Evolutionary conservation across 129 eudicot species (phyloP).

Genomic region (Artemisia tridentata): DNA sequence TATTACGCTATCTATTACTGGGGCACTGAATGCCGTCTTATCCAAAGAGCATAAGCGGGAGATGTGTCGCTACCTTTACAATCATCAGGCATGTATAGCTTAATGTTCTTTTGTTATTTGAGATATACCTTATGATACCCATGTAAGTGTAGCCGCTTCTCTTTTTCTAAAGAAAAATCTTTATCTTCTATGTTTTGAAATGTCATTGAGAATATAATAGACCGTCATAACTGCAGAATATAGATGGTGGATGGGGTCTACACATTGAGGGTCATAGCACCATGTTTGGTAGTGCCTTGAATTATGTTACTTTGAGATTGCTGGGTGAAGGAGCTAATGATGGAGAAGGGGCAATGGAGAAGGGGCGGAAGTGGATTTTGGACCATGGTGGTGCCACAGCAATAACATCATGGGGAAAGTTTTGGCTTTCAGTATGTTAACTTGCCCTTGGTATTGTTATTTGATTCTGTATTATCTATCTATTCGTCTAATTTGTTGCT

Average conservation of each 20-base stretch:
- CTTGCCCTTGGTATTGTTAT: constrained; percentile 27
- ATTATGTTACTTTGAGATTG: constrained; percentile 86
- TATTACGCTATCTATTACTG: constrained; percentile 65
- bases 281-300: constrained; percentile 88
- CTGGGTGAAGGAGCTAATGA: constrained; percentile 85
- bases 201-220: constrained; percentile 13
- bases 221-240: constrained; percentile 53
- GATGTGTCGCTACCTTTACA: constrained; percentile 89
- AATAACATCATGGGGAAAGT: constrained; percentile 94
- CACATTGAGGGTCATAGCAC: constrained; percentile 97
- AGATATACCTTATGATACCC: constrained; percentile 12
- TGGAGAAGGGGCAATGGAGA: constrained; percentile 89
- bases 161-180: not conserved
- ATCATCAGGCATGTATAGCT: constrained; percentile 76
- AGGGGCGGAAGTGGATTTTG: constrained; percentile 85
- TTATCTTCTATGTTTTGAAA: constrained; percentile 14
- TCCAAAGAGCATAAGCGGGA: constrained; percentile 80
- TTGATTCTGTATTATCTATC: not conserved
- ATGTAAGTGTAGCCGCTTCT: constrained; percentile 16
- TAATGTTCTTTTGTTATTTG: constrained; percentile 6
- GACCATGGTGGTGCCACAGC: constrained; percentile 94
- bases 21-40: constrained; percentile 87
- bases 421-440: constrained; percentile 85
- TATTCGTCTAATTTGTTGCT: constrained; percentile 22
- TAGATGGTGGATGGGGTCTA: constrained; percentile 99